phyloP scores from a whole-genome alignment of 768 basidiomycete genomes.

The Psilocybe cyanescens region DNA sequence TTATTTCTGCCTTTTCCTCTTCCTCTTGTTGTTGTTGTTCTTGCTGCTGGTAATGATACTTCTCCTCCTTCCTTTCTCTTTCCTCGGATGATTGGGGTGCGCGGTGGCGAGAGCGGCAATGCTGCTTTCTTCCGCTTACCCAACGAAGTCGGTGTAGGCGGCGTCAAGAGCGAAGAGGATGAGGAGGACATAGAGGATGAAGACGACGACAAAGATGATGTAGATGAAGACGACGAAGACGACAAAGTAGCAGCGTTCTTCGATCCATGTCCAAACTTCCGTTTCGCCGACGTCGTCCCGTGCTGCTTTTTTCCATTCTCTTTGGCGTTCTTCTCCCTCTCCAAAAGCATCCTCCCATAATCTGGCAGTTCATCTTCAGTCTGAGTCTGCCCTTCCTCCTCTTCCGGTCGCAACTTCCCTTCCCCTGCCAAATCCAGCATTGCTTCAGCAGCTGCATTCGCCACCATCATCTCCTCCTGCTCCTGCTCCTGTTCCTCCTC shows the following conservation, averaged over 20 bases:
- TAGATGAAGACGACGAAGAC: background rate
- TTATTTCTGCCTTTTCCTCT: background rate
- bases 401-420: background rate
- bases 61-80: background rate
- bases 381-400: background rate
- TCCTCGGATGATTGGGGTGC: conserved; percentile 15
- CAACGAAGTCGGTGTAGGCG: background rate
- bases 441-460: background rate
- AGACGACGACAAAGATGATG: background rate
- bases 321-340: background rate
- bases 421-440: conserved; percentile 21
- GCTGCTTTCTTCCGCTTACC: conserved; percentile 8
- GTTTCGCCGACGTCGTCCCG: conserved; percentile 10
- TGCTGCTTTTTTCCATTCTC: background rate
- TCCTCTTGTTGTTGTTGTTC: background rate
- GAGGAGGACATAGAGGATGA: background rate
- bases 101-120: conserved; percentile 18
- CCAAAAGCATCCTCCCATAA: background rate
- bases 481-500: background rate
- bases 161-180: background rate
- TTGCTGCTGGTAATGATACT: background rate
- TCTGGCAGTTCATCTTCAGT: background rate
- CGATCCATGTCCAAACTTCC: conserved; percentile 1
- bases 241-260: background rate
- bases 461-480: too few relatives aligned